These are phyloP conservation scores for Elsinoe necatrix DNA, from an alignment of 2,329 filamentous ascomycete species.

Conservation along the genomic window DNA sequence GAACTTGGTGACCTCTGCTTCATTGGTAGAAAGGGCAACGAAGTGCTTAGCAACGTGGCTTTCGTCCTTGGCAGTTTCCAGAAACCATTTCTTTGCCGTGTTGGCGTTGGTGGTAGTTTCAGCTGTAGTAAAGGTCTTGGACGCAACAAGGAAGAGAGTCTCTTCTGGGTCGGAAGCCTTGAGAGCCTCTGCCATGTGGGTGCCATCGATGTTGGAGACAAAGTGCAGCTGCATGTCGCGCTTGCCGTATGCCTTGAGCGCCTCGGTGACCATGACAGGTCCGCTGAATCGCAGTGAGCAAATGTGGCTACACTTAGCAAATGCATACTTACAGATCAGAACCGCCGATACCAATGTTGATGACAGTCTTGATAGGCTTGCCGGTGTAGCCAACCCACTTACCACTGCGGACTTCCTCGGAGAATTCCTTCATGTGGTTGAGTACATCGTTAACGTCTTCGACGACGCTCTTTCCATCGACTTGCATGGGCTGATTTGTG, in stretches of 20 bases:
- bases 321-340: slow-evolving; percentile 75
- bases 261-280: slow-evolving; percentile 97
- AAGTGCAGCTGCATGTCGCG: slow-evolving; percentile 86
- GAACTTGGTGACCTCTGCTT: slow-evolving; percentile 91
- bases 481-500: slow-evolving; percentile 68
- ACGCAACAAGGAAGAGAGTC: slow-evolving; percentile 96
- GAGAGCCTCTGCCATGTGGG: slow-evolving; percentile 91
- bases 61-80: slow-evolving; percentile 69
- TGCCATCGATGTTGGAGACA: slow-evolving; percentile 98
- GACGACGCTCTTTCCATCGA: slow-evolving; percentile 88
- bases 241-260: slow-evolving; percentile 88
- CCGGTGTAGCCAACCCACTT: slow-evolving; percentile 96
- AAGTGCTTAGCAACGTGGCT: slow-evolving; percentile 90
- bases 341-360: slow-evolving; percentile 97
- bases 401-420: slow-evolving; percentile 85
- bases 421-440: slow-evolving; percentile 97
- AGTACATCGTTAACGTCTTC: slow-evolving; percentile 86
- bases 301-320: neutral
- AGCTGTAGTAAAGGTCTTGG: slow-evolving; percentile 98
- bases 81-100: slow-evolving; percentile 94
- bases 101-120: slow-evolving; percentile 97
- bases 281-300: slow-evolving; percentile 51
- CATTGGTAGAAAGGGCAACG: slow-evolving; percentile 94
- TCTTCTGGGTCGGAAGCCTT: slow-evolving; percentile 87
- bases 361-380: slow-evolving; percentile 91